A percentile compares a stretch with the other conserved stretches of the same genome.
These are phyloP conservation scores for Euphorbia peplus DNA, from an alignment of 345 rosid species.

Conservation along the genomic window DNA sequence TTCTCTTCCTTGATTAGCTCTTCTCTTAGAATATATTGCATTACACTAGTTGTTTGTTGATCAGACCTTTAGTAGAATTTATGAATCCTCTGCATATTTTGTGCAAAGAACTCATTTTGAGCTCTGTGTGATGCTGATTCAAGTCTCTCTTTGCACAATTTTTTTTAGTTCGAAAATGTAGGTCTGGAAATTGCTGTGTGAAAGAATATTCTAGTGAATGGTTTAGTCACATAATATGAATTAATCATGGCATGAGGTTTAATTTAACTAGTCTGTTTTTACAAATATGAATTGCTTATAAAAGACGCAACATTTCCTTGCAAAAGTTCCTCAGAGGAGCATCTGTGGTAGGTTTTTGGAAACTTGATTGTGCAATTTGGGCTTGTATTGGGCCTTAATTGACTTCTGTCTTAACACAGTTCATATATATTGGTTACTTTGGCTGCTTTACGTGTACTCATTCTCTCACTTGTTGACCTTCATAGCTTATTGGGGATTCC, in stretches of 20 bases:
- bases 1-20: not conserved
- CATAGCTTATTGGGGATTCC: not conserved
- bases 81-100: not conserved
- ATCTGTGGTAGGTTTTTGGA: not conserved
- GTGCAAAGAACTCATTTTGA: not conserved
- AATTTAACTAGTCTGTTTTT: not conserved
- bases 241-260: not conserved
- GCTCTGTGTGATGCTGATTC: not conserved
- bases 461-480: conserved; percentile 5
- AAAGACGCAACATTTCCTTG: not conserved
- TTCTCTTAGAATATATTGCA: not conserved
- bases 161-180: not conserved
- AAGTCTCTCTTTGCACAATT: not conserved
- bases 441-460: not conserved
- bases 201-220: not conserved
- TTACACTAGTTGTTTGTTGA: not conserved
- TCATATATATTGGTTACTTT: not conserved
- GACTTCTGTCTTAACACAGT: not conserved
- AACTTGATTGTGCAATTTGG: not conserved
- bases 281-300: not conserved
- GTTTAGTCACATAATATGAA: not conserved
- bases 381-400: not conserved
- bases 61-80: not conserved
- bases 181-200: not conserved
- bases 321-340: not conserved